phyloP scores from a whole-genome alignment of 2,329 filamentous ascomycete species.

The Colletotrichum godetiae region DNA sequence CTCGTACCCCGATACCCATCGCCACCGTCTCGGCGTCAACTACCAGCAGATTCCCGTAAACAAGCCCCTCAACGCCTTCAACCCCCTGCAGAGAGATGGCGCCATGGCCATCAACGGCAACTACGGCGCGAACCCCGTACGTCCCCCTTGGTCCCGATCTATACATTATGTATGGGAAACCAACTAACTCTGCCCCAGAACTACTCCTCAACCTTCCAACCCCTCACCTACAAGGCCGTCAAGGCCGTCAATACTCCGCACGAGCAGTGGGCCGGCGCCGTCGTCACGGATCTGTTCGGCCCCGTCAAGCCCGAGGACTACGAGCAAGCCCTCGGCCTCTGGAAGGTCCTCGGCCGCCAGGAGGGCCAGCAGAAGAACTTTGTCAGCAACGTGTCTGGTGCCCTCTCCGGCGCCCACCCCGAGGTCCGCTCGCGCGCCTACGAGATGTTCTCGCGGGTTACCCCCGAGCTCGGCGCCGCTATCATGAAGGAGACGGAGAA shows the following conservation, averaged over 20 bases:
- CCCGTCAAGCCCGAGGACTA: conserved; percentile 62
- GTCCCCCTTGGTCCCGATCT: background rate
- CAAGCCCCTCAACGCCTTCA: conserved; percentile 64
- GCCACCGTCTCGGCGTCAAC: conserved; percentile 72
- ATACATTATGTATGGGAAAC: background rate
- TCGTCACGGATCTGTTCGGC: conserved; percentile 55
- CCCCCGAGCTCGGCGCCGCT: conserved; percentile 61
- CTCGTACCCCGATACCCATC: conserved; percentile 71
- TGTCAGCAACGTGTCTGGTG: conserved; percentile 67
- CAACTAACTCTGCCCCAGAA: conserved; percentile 44
- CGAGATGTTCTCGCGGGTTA: conserved; percentile 70
- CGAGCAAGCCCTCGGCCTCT: conserved; percentile 59
- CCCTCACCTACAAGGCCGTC: conserved; percentile 55
- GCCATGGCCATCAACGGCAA: conserved; percentile 76
- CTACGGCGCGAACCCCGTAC: conserved; percentile 66
- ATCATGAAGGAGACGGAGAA: conserved; percentile 66
- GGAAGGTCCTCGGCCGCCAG: conserved; percentile 59
- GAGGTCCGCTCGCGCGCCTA: conserved; percentile 69
- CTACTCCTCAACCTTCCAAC: conserved; percentile 62
- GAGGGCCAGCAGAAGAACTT: conserved; percentile 71
- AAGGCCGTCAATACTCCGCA: conserved; percentile 52
- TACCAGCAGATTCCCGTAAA: conserved; percentile 75
- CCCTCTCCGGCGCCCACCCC: conserved; percentile 64
- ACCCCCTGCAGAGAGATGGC: conserved; percentile 81
- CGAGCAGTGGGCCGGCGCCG: conserved; percentile 60